Base-by-base conservation (phyloP, 163 green algal species). In the Volvox carteri region DNA sequence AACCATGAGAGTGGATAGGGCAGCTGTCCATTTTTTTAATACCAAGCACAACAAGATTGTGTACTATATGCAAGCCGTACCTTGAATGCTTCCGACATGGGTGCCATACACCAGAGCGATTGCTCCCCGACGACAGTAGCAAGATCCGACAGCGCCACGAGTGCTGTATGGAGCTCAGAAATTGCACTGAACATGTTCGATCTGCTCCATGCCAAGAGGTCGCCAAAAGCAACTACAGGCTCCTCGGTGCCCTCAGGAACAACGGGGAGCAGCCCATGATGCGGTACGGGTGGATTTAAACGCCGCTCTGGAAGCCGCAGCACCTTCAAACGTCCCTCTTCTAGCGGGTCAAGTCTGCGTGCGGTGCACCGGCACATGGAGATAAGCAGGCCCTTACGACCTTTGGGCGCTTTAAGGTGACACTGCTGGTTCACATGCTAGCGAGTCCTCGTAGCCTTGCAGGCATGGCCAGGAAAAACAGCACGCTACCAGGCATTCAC, bases 311-410 rank as follows among this genome's bases (percentile, higher is more conserved):
- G 92, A 23, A 94, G 58, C 3, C 92, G 76, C 23, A 94, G 84
- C 23, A 94, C 92, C 50, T 85, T 77, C 0, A 94, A 79, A 6
- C 90, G 86, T n/a, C 70, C 72, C 68, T 93, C 90, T 56, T 93
- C 90, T 16, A 92, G 19, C 1, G 86, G 90, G 39, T 93, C 90
- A 54, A 92, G 16, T 70, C 88, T 92, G 88, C 7, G n/a, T n/a
- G n/a, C n/a, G n/a, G n/a, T n/a, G n/a, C n/a, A n/a, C n/a, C n/a
- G n/a, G n/a, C n/a, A n/a, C n/a, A n/a, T n/a, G n/a, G n/a, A n/a
- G n/a, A n/a, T n/a, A n/a, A n/a, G n/a, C n/a, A n/a, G n/a, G n/a
- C n/a, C n/a, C n/a, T n/a, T n/a, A n/a, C n/a, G n/a, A n/a, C n/a
- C n/a, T n/a, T n/a, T n/a, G n/a, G n/a, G n/a, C n/a, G n/a, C n/a